Base-by-base conservation (phyloP, 2,329 filamentous ascomycete species). In the Harringtonia aguacate region DNA sequence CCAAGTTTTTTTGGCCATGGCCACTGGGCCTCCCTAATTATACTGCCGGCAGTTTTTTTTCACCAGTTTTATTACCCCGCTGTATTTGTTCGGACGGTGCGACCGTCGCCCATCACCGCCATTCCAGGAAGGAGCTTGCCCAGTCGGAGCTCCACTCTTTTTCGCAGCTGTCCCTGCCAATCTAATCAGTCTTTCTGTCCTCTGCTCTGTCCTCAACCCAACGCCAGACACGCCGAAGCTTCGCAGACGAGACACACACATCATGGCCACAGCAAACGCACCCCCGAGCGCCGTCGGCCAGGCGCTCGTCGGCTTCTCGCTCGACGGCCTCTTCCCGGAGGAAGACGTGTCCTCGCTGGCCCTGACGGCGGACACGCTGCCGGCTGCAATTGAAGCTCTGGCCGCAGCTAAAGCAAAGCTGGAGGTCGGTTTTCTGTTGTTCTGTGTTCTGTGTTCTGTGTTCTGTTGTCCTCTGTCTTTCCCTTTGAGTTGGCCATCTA, bases 261-360 rank as follows among this genome's bases (percentile, higher is more conserved):
- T 13, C 35, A 35, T 17, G 17, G 14, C 13, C 13, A 17, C 17
- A 14, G 9, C 33, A 8, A 14, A 15, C 8, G 27, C 38, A n/a
- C 33, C 43, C 18, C 15, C 40, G 14, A 43, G 43, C 38, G 43
- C 34, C 46, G 34, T 61, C 39, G 76, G 75, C 51, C 68, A 74
- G 48, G 77, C 78, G 5, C 64, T 87, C 35, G 74, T 86, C 45
- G 67, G 77, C 48, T 85, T 81, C 54, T 72, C 83, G 43, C 48
- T 63, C 4, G 53, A 66, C 43, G 63, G 66, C 31, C 49, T 56
- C 35, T 74, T 73, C 48, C 71, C 71, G 3, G 43, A 45, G 8
- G 65, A 70, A n/a, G 65, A 71, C 41, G 51, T 69, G n/a, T 69
- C 66, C 12, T 61, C 59, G 2, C 53, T 58, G 17, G 50, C 50